phyloP scores from a whole-genome alignment of 140 eudicot species.

The Oenanthe javanica region DNA sequence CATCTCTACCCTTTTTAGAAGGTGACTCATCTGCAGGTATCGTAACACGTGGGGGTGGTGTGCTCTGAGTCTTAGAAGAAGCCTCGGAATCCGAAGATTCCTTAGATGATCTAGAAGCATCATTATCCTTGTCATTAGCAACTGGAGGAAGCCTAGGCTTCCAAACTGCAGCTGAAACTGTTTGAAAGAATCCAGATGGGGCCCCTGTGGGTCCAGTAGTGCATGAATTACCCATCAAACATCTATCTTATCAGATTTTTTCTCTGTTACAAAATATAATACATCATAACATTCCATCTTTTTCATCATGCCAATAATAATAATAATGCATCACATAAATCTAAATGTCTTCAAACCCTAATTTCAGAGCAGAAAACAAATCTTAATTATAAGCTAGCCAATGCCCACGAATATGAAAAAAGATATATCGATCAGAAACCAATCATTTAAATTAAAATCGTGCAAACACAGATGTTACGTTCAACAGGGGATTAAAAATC shows the following conservation, averaged over 20 bases:
- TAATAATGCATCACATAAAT: neutral
- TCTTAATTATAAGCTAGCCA: neutral
- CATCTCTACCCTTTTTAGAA: neutral
- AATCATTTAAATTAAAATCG: neutral
- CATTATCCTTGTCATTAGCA: neutral
- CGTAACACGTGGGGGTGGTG: slow-evolving; percentile 2
- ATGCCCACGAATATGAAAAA: neutral
- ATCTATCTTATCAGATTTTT: neutral
- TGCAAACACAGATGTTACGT: neutral
- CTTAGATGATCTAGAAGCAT: neutral
- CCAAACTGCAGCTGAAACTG: slow-evolving; percentile 14
- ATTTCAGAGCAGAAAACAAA: neutral
- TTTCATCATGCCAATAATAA: neutral
- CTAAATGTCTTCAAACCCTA: neutral
- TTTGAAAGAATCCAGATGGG: slow-evolving; percentile 8
- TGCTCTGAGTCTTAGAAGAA: neutral
- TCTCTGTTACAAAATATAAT: neutral
- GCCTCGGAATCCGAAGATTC: neutral
- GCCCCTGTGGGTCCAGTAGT: neutral
- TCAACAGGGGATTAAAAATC: neutral
- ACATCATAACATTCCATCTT: neutral
- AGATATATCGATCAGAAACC: neutral
- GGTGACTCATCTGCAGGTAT: neutral
- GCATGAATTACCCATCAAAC: slow-evolving; percentile 11
- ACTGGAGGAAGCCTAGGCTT: slow-evolving; percentile 8